Evolutionary conservation across 169 alveolate species (phyloP).

Genomic region (Eimeria tenella): DNA sequence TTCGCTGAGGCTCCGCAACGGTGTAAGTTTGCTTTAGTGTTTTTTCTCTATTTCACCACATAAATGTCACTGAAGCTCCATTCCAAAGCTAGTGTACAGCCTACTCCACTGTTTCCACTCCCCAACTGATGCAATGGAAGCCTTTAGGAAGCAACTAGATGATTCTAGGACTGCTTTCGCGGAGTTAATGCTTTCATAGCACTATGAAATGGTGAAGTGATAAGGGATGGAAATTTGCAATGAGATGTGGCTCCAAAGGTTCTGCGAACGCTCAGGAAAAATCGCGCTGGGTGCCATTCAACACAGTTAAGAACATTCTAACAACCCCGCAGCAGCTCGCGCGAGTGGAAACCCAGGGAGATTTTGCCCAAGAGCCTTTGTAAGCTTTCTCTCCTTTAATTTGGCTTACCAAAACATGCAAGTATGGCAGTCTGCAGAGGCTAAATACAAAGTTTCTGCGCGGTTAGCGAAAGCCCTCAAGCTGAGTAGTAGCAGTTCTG

Average conservation of each 20-base stretch:
- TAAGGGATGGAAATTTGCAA: too few relatives aligned
- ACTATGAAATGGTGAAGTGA: neutral
- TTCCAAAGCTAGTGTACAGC: too few relatives aligned
- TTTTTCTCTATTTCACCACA: too few relatives aligned
- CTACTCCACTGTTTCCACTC: too few relatives aligned
- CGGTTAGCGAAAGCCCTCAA: too few relatives aligned
- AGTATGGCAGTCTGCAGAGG: too few relatives aligned
- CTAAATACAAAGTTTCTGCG: too few relatives aligned
- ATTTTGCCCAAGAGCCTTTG: conserved; percentile 42
- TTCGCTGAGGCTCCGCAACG: conserved; percentile 21
- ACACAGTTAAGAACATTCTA: conserved; percentile 36
- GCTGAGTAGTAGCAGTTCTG: neutral
- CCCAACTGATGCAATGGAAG: too few relatives aligned
- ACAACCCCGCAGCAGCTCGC: conserved; percentile 65
- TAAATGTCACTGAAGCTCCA: too few relatives aligned
- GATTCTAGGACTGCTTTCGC: too few relatives aligned
- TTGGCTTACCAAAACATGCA: too few relatives aligned
- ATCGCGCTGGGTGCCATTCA: conserved; percentile 49
- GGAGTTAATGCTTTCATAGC: neutral
- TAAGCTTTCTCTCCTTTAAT: neutral
- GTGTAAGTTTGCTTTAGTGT: conserved; percentile 14
- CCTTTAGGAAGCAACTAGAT: too few relatives aligned
- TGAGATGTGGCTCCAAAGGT: neutral
- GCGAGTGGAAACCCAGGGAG: conserved; percentile 44
- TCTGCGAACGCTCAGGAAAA: conserved; percentile 54